Conservation (phyloP, 495 filamentous ascomycete species). For the Aspergillus asperescens region DNA sequence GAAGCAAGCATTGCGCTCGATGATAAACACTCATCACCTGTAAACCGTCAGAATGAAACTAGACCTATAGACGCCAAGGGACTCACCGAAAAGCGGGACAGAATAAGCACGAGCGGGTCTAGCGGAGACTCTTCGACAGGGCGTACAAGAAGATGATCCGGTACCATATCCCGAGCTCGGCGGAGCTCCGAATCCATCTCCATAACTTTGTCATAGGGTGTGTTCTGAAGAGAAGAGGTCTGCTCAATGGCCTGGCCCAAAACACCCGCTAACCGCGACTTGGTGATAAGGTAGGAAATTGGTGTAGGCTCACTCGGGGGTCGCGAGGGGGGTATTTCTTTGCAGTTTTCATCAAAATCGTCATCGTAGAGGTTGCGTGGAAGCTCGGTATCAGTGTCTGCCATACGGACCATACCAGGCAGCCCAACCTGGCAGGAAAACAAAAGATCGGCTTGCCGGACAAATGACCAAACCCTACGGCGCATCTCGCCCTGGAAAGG, state of each 20-base stretch:
- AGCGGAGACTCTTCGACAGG: constrained; percentile 69
- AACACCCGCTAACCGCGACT: constrained; percentile 58
- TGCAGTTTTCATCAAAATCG: constrained; percentile 77
- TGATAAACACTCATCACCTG: constrained; percentile 81
- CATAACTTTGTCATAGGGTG: constrained; percentile 79
- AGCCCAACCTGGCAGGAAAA: constrained; percentile 90
- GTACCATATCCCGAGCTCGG: constrained; percentile 62
- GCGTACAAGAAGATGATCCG: constrained; percentile 71
- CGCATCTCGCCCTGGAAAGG: constrained; percentile 92
- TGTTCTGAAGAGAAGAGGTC: constrained; percentile 37
- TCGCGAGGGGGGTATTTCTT: constrained; percentile 68
- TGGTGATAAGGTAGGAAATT: constrained; percentile 81
- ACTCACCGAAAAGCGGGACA: constrained; percentile 68
- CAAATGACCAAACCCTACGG: constrained; percentile 79
- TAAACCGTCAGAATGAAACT: background rate
- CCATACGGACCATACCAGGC: constrained; percentile 78
- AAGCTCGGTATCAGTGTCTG: constrained; percentile 79
- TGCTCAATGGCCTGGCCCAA: constrained; percentile 58
- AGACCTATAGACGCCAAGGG: background rate
- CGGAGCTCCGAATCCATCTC: constrained; percentile 73
- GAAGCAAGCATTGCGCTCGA: constrained; percentile 81
- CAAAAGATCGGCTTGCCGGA: constrained; percentile 73
- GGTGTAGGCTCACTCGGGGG: constrained; percentile 75
- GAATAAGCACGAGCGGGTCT: constrained; percentile 74
- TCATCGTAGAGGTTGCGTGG: constrained; percentile 93